Base-by-base conservation (phyloP, 768 basidiomycete genomes). In the Thelephora aurantiotincta region DNA sequence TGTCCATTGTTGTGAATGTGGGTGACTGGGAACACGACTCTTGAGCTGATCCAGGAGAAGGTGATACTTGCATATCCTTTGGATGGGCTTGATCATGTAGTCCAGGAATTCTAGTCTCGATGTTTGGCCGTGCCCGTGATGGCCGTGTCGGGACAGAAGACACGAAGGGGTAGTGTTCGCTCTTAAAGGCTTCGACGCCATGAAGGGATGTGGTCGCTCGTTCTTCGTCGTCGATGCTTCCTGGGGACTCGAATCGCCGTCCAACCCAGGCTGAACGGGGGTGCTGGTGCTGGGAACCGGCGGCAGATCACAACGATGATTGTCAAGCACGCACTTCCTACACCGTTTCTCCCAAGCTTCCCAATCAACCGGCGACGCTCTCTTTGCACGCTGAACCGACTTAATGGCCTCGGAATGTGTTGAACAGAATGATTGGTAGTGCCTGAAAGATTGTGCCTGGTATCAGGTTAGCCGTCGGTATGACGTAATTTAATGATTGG, bases 71-170 rank as follows among this genome's bases (percentile, higher is more conserved):
- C 93, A 97, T 44, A 99, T 83, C 45, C 92, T 72, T 63, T 99
- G 94, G 13, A 97, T 75, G n/a, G 94, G 94, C 63, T 91, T 91
- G 66, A 99, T 97, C 66, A 97, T 73, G 59, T 92, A 92, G 65
- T 98, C 94, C 54, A 77, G 66, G 61, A 86, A 78, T 49, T 72
- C 70, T 34, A 86, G 72, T 18, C 75, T 74, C 11, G 66, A 61
- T 4, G 54, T 51, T 46, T 58, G 57, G 22, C 44, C 38, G 2
- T 30, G 26, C 4, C 26, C 26, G 9, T 30, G 26, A 30, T 30
- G 26, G 9, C 9, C 9, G 26, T 30, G 26, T 4, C 26, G 26
- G 18, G 38, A 41, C 38, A 18, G 7, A 9, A 41, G 18, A 41
- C 26, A 9, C 13, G 3, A 47, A 35, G 16, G 46, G 34, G 20